Evolutionary conservation across 495 filamentous ascomycete genomes (phyloP), one percentile per base, ranked within the genome.

Genomic region (Aspergillus taichungensis): DNA sequence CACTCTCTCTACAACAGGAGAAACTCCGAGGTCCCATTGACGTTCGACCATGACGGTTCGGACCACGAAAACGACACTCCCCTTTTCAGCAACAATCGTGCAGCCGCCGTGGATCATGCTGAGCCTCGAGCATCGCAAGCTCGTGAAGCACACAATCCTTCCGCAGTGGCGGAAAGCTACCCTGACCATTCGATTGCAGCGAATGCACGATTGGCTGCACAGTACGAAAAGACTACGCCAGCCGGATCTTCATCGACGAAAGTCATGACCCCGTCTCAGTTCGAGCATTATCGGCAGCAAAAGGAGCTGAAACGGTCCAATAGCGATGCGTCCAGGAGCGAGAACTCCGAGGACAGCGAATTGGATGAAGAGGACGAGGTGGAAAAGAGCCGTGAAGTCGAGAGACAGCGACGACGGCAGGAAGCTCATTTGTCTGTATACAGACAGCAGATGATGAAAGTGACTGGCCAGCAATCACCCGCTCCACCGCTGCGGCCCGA

Each of bases 361-460:
- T 64, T 63, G 42, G 88, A 95, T 39, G 90, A 94, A 43, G 88
- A 92, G 42, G 88, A 95, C 51, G 88, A 94, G 41, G 56, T 71
- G 2, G 87, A 94, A 57, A 84, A 83, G 51, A 75, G 80, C 28
- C 83, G 76, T 49, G 74, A 85, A 57, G 68, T 82, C 30, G 79
- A 83, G 35, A 82, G 82, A 55, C 86, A 89, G 51, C 77, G 91
- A 47, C 75, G 80, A 46, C 94, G 91, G 66, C 89, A 95, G 54
- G 88, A 95, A 57, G 91, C 90, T 8, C 87, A 94, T 60, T 75
- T 95, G 61, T 73, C 88, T 9, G 82, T 96, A 6, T 94, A 95
- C 59, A 79, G 92, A 37, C 91, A 96, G 59, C 84, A 91, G 60
- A 94, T 96, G 88, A 94, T 88, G 87, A 95, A 95, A 57, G 83